Evolutionary conservation across 2,329 filamentous ascomycete species (phyloP).

Genomic region (Massarina eburnea): DNA sequence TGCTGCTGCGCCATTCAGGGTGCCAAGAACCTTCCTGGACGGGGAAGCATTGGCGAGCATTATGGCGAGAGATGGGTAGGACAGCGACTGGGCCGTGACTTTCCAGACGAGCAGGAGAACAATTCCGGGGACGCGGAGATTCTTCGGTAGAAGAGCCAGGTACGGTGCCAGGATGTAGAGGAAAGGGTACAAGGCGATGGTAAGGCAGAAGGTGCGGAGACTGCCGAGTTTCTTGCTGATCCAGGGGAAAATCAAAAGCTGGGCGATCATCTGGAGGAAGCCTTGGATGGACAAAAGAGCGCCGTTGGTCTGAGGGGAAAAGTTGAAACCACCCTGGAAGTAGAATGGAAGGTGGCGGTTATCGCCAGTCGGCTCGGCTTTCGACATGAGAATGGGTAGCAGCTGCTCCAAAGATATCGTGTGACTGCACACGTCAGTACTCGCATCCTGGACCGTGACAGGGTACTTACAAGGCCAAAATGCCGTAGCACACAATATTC

Average conservation of each 20-base stretch:
- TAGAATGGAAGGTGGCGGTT: constrained; percentile 72
- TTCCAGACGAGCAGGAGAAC: constrained; percentile 84
- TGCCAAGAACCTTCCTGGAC: constrained; percentile 80
- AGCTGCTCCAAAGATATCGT: constrained; percentile 96
- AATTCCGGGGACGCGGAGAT: constrained; percentile 71
- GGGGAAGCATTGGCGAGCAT: constrained; percentile 87
- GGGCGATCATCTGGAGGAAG: constrained; percentile 83
- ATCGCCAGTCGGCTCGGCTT: constrained; percentile 54
- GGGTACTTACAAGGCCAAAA: constrained; percentile 84
- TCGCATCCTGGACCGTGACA: constrained; percentile 14
- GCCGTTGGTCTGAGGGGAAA: constrained; percentile 82
- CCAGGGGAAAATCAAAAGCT: constrained; percentile 79
- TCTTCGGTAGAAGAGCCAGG: constrained; percentile 76
- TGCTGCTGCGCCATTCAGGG: constrained; percentile 88
- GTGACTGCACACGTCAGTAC: constrained; percentile 61
- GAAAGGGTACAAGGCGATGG: constrained; percentile 80
- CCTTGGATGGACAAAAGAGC: constrained; percentile 88
- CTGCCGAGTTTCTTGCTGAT: constrained; percentile 75
- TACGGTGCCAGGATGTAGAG: constrained; percentile 90
- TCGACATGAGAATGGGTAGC: constrained; percentile 87
- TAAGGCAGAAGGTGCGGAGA: constrained; percentile 77
- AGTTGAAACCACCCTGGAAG: constrained; percentile 83
- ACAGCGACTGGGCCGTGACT: constrained; percentile 86
- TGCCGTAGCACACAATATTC: constrained; percentile 87
- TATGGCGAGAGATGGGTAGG: constrained; percentile 88